Conservation (phyloP, 2,329 filamentous ascomycete species). For the Fusarium sp. region DNA sequence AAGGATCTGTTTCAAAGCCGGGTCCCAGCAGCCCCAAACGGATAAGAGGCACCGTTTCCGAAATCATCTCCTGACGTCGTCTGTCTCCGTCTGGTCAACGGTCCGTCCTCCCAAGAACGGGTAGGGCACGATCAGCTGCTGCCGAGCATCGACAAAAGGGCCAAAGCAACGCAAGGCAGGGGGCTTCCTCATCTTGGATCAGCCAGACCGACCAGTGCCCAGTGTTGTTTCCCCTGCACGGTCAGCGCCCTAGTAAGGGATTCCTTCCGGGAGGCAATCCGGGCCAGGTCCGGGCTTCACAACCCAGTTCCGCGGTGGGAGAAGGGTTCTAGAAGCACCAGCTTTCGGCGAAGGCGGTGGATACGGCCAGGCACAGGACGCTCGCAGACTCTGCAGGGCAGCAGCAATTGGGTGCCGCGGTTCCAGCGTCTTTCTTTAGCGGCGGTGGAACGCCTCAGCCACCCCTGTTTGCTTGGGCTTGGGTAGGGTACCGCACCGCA, state of each 20-base stretch:
- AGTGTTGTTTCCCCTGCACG: slow-evolving; percentile 28
- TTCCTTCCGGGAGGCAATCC: slow-evolving; percentile 35
- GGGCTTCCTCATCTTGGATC: slow-evolving; percentile 4
- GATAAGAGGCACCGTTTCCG: slow-evolving; percentile 1
- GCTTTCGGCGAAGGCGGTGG: slow-evolving; percentile 30
- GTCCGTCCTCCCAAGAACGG: background rate
- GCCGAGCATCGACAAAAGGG: slow-evolving; percentile 23
- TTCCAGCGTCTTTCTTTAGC: slow-evolving; percentile 32
- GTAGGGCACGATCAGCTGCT: background rate
- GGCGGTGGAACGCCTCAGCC: slow-evolving; percentile 38
- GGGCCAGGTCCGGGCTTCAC: slow-evolving; percentile 34
- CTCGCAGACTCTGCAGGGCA: slow-evolving; percentile 11
- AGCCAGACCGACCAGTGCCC: slow-evolving; percentile 8
- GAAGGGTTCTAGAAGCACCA: slow-evolving; percentile 48
- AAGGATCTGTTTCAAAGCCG: slow-evolving; percentile 1
- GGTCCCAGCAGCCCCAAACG: background rate
- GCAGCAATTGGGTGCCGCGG: slow-evolving; percentile 24
- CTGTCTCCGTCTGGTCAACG: background rate
- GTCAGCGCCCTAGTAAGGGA: slow-evolving; percentile 9
- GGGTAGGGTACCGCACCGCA: slow-evolving; percentile 15
- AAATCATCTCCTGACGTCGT: background rate
- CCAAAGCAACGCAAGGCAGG: slow-evolving; percentile 10
- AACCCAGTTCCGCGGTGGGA: slow-evolving; percentile 45
- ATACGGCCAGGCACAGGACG: slow-evolving; percentile 30
- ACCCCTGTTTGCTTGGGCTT: slow-evolving; percentile 26